A percentile compares a stretch with the other conserved stretches of the same genome.
These are phyloP conservation scores for Monilinia polystroma DNA, from an alignment of 2,329 filamentous ascomycete genomes.

Conservation along the genomic window DNA sequence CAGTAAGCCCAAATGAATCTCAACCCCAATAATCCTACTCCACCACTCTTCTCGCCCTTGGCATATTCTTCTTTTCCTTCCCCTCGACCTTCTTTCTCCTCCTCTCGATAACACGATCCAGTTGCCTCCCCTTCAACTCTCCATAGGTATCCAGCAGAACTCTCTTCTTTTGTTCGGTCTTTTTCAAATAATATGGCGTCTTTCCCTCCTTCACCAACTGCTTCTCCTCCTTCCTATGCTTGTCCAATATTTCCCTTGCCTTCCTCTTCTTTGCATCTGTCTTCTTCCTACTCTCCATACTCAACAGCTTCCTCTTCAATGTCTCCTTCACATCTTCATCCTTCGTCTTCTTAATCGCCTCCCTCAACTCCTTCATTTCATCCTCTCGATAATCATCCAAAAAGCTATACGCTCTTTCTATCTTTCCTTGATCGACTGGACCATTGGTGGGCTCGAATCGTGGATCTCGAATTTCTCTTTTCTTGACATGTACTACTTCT, in stretches of 20 bases:
- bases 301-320: slow-evolving; percentile 70
- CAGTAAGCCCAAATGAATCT: not conserved
- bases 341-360: slow-evolving; percentile 67
- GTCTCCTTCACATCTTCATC: slow-evolving; percentile 63
- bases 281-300: slow-evolving; percentile 76
- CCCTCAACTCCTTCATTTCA: slow-evolving; percentile 76
- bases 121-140: slow-evolving; percentile 79
- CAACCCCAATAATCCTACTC: slow-evolving; percentile 28
- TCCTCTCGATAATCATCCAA: slow-evolving; percentile 78
- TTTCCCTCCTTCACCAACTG: slow-evolving; percentile 84
- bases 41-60: slow-evolving; percentile 50
- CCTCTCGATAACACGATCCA: slow-evolving; percentile 80
- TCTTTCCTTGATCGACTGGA: slow-evolving; percentile 55
- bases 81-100: slow-evolving; percentile 84
- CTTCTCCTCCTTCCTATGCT: slow-evolving; percentile 81
- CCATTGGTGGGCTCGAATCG: slow-evolving; percentile 74
- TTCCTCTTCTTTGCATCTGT: slow-evolving; percentile 68
- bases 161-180: slow-evolving; percentile 85
- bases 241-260: slow-evolving; percentile 65
- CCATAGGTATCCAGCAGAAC: slow-evolving; percentile 76
- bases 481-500: slow-evolving; percentile 63
- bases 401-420: slow-evolving; percentile 79
- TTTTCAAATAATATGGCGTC: slow-evolving; percentile 90
- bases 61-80: slow-evolving; percentile 80
- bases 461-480: slow-evolving; percentile 70